These are phyloP conservation scores for Cudoniella acicularis DNA, from an alignment of 495 filamentous ascomycete genomes.

Conservation along the genomic window DNA sequence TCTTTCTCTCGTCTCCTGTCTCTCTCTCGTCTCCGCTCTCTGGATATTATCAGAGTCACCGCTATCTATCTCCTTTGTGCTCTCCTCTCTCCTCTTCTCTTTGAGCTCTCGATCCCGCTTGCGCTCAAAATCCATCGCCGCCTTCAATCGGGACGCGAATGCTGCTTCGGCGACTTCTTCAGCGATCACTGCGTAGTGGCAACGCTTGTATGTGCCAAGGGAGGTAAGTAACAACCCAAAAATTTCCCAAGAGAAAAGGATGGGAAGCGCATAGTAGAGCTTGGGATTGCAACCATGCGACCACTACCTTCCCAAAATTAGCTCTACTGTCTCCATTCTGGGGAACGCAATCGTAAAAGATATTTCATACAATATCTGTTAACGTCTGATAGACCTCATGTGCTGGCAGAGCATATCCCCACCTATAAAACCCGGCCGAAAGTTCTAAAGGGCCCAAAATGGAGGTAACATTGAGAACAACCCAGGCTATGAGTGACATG, in stretches of 20 bases:
- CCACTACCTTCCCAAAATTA: too few species aligned
- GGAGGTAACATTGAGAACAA: conserved; percentile 43
- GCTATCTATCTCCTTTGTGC: neutral
- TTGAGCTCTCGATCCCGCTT: conserved; percentile 11
- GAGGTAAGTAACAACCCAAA: conserved; percentile 25
- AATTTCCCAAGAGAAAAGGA: conserved; percentile 41
- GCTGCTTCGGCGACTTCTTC: conserved; percentile 30
- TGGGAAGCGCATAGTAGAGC: conserved; percentile 38
- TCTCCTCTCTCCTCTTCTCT: conserved; percentile 1
- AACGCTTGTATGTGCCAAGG: conserved; percentile 40
- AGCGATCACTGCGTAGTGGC: conserved; percentile 32
- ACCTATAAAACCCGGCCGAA: conserved; percentile 42
- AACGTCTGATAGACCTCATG: conserved; percentile 42
- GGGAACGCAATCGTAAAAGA: too few species aligned
- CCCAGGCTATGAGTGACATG: conserved; percentile 45
- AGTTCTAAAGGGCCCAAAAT: conserved; percentile 46
- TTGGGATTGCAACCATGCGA: conserved; percentile 44
- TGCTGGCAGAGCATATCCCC: conserved; percentile 44
- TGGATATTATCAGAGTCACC: conserved; percentile 5
- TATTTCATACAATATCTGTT: conserved; percentile 41
- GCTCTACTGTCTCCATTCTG: too few species aligned
- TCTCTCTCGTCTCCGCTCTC: neutral
- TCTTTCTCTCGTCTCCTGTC: conserved; percentile 10
- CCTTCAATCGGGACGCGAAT: conserved; percentile 25
- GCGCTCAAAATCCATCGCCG: conserved; percentile 26